phyloP scores from a whole-genome alignment of 257 asterid species.

The Nicotiana sylvestris region DNA sequence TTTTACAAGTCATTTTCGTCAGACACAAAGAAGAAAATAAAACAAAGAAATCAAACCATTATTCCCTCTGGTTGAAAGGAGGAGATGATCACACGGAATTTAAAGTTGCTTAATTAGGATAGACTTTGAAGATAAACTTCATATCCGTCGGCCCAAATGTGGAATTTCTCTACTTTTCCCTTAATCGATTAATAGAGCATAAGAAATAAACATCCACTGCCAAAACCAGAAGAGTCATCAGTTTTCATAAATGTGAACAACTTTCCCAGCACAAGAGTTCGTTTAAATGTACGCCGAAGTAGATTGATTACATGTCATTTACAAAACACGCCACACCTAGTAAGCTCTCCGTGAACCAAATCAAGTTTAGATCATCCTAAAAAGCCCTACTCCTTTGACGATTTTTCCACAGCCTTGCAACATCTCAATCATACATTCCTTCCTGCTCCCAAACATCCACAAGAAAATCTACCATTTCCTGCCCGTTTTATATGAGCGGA shows the following conservation, averaged over 20 bases:
- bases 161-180: background rate
- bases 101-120: background rate
- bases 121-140: background rate
- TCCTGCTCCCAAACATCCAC: constrained; percentile 86
- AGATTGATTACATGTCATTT: background rate
- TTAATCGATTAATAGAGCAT: background rate
- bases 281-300: background rate
- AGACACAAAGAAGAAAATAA: background rate
- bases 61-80: background rate
- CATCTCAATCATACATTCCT: constrained; percentile 59
- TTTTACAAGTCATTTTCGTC: background rate
- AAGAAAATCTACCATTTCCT: constrained; percentile 86
- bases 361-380: background rate
- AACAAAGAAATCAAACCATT: too few relatives aligned
- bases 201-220: background rate
- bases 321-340: background rate
- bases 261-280: background rate
- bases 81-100: background rate
- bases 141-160: background rate
- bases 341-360: background rate
- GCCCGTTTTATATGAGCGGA: constrained; percentile 18
- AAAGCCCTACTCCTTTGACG: background rate
- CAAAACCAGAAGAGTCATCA: background rate
- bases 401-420: background rate
- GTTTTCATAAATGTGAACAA: background rate